Conservation (phyloP, 345 rosid genomes). For the Melaleuca alternifolia region DNA sequence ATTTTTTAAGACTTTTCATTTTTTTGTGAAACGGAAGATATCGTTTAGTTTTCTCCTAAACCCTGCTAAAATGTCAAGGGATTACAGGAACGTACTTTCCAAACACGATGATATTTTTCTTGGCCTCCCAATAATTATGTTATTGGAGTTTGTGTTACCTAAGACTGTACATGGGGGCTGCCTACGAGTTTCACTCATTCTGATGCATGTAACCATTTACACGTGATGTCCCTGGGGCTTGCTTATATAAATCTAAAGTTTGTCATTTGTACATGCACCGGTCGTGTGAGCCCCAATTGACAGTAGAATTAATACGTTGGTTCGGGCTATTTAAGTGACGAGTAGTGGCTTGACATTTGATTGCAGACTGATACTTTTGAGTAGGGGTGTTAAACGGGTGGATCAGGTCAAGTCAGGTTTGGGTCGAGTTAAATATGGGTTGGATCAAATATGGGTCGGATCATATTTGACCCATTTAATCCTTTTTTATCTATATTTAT, state of each 20-base stretch:
- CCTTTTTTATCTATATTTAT: too few relatives aligned
- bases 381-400: too few relatives aligned
- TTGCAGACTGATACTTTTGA: not conserved
- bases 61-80: too few relatives aligned
- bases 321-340: not conserved
- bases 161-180: not conserved
- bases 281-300: not conserved
- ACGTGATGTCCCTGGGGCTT: not conserved
- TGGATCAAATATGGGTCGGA: too few relatives aligned
- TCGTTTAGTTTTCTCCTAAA: too few relatives aligned
- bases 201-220: not conserved
- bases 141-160: not conserved
- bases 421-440: too few relatives aligned
- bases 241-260: not conserved
- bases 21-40: too few relatives aligned
- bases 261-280: not conserved
- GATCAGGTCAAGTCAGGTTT: too few relatives aligned
- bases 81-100: conserved; percentile 68
- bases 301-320: not conserved
- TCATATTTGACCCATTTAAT: too few relatives aligned
- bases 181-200: not conserved
- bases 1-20: too few relatives aligned
- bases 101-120: conserved; percentile 1
- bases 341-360: not conserved
- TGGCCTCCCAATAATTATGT: not conserved